phyloP scores from a whole-genome alignment of 2,329 filamentous ascomycete species.

The Capronia epimyces region DNA sequence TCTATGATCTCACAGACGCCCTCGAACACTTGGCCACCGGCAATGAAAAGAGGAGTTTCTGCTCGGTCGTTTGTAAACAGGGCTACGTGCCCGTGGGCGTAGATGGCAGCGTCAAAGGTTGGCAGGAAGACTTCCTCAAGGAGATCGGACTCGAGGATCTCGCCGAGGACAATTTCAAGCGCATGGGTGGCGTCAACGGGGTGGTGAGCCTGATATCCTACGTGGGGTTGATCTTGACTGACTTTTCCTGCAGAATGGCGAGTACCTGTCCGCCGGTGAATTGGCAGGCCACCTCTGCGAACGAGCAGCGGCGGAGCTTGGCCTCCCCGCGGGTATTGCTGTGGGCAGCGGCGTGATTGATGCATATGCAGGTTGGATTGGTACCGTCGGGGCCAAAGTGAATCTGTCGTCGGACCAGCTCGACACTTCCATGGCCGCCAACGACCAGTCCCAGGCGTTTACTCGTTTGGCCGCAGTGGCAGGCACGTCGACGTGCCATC shows the following conservation, averaged over 20 bases:
- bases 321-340: constrained; percentile 78
- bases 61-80: constrained; percentile 95
- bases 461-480: constrained; percentile 88
- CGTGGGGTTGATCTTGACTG: background rate
- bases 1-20: constrained; percentile 90
- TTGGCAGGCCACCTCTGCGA: constrained; percentile 79
- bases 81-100: constrained; percentile 95
- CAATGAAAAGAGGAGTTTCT: constrained; percentile 86
- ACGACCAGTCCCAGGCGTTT: constrained; percentile 88
- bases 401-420: constrained; percentile 64
- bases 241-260: constrained; percentile 64
- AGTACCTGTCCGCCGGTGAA: constrained; percentile 86
- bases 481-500: constrained; percentile 93
- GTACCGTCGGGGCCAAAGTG: constrained; percentile 95
- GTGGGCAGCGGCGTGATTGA: constrained; percentile 97
- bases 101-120: constrained; percentile 93
- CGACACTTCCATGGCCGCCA: constrained; percentile 62
- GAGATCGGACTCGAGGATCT: constrained; percentile 83
- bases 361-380: constrained; percentile 97
- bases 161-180: constrained; percentile 77
- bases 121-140: constrained; percentile 90
- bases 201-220: constrained; percentile 64
- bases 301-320: constrained; percentile 75
- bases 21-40: constrained; percentile 92
- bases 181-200: constrained; percentile 89